Conservation (phyloP, 2,329 filamentous ascomycete genomes). For the Allantophomopsis lycopodina region DNA sequence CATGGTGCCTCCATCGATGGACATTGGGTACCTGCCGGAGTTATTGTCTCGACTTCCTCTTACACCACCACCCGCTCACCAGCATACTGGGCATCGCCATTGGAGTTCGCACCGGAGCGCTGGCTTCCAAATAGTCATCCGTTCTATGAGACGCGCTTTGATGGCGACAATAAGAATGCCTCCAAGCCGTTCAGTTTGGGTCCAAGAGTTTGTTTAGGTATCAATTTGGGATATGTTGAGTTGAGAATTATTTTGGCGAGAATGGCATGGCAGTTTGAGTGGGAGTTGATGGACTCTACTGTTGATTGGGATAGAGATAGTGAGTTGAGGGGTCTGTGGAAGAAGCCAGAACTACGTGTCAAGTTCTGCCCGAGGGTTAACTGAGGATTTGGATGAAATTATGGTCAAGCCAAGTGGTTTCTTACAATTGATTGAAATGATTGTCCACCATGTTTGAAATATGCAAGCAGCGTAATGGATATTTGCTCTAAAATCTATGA, state of each 20-base stretch:
- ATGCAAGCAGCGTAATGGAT: too few relatives aligned
- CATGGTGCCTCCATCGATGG: slow-evolving; percentile 4
- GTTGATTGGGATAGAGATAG: slow-evolving; percentile 1
- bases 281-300: not conserved
- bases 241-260: slow-evolving; percentile 4
- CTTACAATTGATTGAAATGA: too few relatives aligned
- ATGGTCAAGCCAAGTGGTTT: too few relatives aligned
- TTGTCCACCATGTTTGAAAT: too few relatives aligned
- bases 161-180: not conserved
- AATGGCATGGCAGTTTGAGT: slow-evolving; percentile 3
- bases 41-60: slow-evolving; percentile 7
- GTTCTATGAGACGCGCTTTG: not conserved
- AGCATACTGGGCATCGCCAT: slow-evolving; percentile 11
- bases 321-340: slow-evolving; percentile 1
- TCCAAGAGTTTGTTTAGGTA: not conserved
- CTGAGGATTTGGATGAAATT: too few relatives aligned
- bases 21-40: slow-evolving; percentile 3
- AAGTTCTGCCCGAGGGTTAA: not conserved
- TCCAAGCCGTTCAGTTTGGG: not conserved
- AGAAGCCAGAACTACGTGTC: slow-evolving; percentile 1
- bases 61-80: slow-evolving; percentile 15
- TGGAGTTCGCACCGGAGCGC: slow-evolving; percentile 17
- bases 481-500: too few relatives aligned
- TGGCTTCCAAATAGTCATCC: slow-evolving; percentile 10
- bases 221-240: not conserved